Evolutionary conservation across 1,284 basidiomycete species (phyloP).

Genomic region (Tremellales sp.): DNA sequence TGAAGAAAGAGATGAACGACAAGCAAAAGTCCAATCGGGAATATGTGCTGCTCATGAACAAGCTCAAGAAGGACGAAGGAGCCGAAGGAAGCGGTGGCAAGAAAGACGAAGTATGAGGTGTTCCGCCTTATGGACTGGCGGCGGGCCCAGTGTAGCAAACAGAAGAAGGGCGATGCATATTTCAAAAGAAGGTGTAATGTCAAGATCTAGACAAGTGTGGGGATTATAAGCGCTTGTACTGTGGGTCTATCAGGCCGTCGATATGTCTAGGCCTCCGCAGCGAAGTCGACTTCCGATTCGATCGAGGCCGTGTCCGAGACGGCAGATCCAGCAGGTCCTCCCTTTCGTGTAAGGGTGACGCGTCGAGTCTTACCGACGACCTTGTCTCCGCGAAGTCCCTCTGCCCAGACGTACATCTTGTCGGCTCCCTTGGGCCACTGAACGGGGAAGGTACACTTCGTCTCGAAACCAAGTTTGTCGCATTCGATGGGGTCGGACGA

Average conservation of each 20-base stretch:
- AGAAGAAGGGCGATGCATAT: no score
- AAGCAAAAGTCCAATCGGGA: slow-evolving; percentile 44
- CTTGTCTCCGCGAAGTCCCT: neutral
- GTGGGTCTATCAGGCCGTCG: no score
- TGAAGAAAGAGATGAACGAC: slow-evolving; percentile 26
- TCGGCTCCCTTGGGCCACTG: neutral
- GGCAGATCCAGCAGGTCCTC: no score
- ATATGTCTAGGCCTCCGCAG: no score
- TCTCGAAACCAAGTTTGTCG: neutral
- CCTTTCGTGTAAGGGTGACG: neutral
- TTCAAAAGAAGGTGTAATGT: no score
- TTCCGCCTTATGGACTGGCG: no score
- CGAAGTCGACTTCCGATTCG: no score
- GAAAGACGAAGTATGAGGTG: no score
- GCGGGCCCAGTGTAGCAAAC: no score
- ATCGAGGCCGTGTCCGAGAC: no score
- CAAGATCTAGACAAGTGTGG: no score
- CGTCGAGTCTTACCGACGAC: neutral
- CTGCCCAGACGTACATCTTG: neutral
- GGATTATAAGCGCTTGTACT: no score
- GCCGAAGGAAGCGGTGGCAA: slow-evolving; percentile 2
- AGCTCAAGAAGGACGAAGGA: slow-evolving; percentile 34
- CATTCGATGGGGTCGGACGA: neutral
- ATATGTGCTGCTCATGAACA: slow-evolving; percentile 43
- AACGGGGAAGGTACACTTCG: neutral